These are phyloP conservation scores for Escallonia rubra DNA, from an alignment of 129 eudicot species.

Conservation along the genomic window DNA sequence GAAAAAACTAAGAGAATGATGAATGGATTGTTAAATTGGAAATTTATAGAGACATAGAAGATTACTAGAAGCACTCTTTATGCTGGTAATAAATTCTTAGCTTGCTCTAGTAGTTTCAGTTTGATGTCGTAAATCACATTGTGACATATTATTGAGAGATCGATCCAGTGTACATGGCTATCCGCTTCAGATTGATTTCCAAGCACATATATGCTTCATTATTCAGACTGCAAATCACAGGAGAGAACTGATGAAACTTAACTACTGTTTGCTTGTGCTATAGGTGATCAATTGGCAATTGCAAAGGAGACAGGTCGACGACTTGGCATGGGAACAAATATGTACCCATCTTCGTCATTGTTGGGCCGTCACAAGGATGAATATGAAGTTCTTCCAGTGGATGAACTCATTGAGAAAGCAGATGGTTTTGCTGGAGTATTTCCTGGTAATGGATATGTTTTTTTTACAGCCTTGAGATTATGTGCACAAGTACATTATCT, in stretches of 20 bases:
- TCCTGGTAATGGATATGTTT: conserved; percentile 31
- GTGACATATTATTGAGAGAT: too few species aligned
- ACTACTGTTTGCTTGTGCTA: neutral
- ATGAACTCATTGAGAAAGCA: conserved; percentile 58
- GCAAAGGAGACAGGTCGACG: conserved; percentile 63
- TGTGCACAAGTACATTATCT: too few species aligned
- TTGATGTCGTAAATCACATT: too few species aligned
- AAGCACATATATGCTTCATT: neutral
- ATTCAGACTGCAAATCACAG: neutral
- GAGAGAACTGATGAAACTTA: neutral
- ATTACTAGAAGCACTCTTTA: too few species aligned
- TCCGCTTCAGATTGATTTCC: too few species aligned
- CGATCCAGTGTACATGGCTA: too few species aligned
- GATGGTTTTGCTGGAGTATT: conserved; percentile 70
- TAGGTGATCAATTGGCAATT: conserved; percentile 60
- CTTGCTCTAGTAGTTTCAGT: too few species aligned
- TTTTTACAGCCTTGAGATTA: too few species aligned
- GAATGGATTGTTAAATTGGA: too few species aligned
- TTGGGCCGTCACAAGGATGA: conserved; percentile 41
- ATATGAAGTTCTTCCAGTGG: conserved; percentile 45
- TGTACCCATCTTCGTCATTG: conserved; percentile 59
- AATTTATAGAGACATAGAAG: too few species aligned
- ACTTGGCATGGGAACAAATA: conserved; percentile 64
- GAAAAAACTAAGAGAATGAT: too few species aligned
- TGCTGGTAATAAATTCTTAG: too few species aligned